Base-by-base conservation (phyloP, 495 filamentous ascomycete genomes). In the Penicillium mononematosum region DNA sequence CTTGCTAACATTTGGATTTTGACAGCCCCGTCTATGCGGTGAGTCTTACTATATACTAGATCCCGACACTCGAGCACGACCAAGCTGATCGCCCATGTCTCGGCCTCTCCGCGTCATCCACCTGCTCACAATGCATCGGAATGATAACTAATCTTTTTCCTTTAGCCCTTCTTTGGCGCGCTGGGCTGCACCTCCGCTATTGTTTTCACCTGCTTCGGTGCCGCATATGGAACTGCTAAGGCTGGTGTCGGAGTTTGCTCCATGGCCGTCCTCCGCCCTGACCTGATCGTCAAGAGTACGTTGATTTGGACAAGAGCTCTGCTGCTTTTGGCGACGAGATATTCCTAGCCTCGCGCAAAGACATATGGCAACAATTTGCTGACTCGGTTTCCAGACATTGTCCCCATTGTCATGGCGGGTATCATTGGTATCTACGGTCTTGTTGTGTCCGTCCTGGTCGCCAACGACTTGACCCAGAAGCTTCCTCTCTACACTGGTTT, bases 361-460 rank as follows among this genome's bases (percentile, higher is more conserved):
- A 8, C 9, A 22, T 17, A 44, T 27, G n/a, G 11, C 2, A 10
- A n/a, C 17, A 17, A 5, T 45, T 58, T 49, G 54, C 67, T 74
- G 24, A 74, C 50, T 20, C 3, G 19, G 17, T 44, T 55, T 50
- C 19, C 62, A 98, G 94, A 98, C 82, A 96, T 98, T 71, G 92
- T 98, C 58, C 94, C 94, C 70, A 94, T 98, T 76, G 96, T 99
- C 84, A 99, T 99, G 94, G 94, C 94, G 82, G 94, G 94, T 98
- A 99, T 99, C 79, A 97, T 99, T 76, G 95, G 89, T 87, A 99
- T 99, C 78, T 99, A 99, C 82, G 94, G 94, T 67, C 85, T 99
- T 51, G 94, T 99, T 79, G 94, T 99, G 53, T 97, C 93, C 4
- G 94, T 99, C 75, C 76, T 99, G 71, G 92, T 99, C 74, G 96